Percentiles rank a stretch among this genome's conserved stretches.
Evolutionary conservation across 805 yeast species (phyloP).

Genomic region (Clavispora carvajalis): DNA sequence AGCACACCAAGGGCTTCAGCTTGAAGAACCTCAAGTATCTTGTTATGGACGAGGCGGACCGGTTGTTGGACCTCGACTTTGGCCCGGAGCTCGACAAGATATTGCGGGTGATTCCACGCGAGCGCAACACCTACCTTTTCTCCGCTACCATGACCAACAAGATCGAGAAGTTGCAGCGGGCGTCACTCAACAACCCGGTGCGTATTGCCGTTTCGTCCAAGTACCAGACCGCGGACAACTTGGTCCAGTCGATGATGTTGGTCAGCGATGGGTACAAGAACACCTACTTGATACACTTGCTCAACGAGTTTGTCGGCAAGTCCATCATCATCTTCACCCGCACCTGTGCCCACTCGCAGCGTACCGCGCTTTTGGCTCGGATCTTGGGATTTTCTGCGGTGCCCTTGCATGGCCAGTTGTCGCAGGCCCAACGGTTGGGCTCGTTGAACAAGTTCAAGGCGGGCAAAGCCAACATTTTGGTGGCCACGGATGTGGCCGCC

Average conservation of each 20-base stretch:
- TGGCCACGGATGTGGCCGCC: slow-evolving; percentile 86
- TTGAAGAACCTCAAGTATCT: slow-evolving; percentile 71
- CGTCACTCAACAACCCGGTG: slow-evolving; percentile 83
- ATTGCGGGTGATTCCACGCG: slow-evolving; percentile 74
- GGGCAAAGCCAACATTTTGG: slow-evolving; percentile 61
- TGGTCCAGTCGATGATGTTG: slow-evolving; percentile 82
- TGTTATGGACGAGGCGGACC: slow-evolving; percentile 96
- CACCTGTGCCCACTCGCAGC: slow-evolving; percentile 92
- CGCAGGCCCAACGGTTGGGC: slow-evolving; percentile 81
- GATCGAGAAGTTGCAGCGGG: slow-evolving; percentile 90
- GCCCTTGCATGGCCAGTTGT: slow-evolving; percentile 89
- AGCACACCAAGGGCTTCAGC: slow-evolving; percentile 85
- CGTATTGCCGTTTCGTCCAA: slow-evolving; percentile 84
- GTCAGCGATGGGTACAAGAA: slow-evolving; percentile 91
- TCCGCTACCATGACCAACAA: slow-evolving; percentile 98
- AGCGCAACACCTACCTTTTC: slow-evolving; percentile 78
- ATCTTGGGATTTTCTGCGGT: slow-evolving; percentile 82
- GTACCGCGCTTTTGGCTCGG: slow-evolving; percentile 77
- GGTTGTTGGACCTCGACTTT: slow-evolving; percentile 92
- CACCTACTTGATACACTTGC: slow-evolving; percentile 73
- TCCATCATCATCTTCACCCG: slow-evolving; percentile 85
- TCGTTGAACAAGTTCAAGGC: slow-evolving; percentile 75
- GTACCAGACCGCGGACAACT: slow-evolving; percentile 91
- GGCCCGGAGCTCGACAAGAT: slow-evolving; percentile 91
- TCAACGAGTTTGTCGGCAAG: slow-evolving; percentile 82